Base-by-base conservation (phyloP, 768 basidiomycete genomes). In the Cyathus striatus region DNA sequence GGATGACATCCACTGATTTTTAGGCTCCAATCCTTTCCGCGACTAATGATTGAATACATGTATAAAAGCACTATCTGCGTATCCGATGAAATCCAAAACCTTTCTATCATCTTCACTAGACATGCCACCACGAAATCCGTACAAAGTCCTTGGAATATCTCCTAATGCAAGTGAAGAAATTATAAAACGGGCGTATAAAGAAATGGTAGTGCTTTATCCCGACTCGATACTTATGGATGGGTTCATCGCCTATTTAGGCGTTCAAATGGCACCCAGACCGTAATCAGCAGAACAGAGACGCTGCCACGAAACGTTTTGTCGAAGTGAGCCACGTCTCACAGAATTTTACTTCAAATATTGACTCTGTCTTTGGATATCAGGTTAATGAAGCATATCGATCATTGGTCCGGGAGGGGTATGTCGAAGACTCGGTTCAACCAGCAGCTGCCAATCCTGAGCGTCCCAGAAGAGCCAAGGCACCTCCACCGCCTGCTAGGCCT, bases 141-240 rank as follows among this genome's bases (percentile, higher is more conserved):
- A 71, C 48, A 64, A 68, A 42, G 61, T 73, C 44, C 64, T 81
- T 38, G 76, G 71, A 44, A 58, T 81, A 49, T 57, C 54, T 25
- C 56, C 58, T 39, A 63, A 68, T 47, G 75, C 78, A 22, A 72
- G 63, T 41, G 60, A 70, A 45, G 73, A 77, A 36, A 73, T 72
- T 37, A 73, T 83, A 59, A 76, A 70, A 58, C 62, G 67, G 40
- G 79, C 81, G 12, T 85, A 85, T 63, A 81, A 75, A 63, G 74
- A 68, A 57, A 65, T 78, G 64, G 82, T 82, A 63, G 52, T n/a
- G 32, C 16, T 27, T 36, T 36, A 17, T 9, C n/a, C 7, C 17
- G 12, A 35, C 12, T 43, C 7, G 18, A 10, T 14, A 9, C 21
- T 41, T 48, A 46, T 44, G 46, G 44, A 42, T 54, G 38, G 50